These are phyloP conservation scores for Steccherinum ochraceum DNA, from an alignment of 768 basidiomycete genomes.

Conservation along the genomic window DNA sequence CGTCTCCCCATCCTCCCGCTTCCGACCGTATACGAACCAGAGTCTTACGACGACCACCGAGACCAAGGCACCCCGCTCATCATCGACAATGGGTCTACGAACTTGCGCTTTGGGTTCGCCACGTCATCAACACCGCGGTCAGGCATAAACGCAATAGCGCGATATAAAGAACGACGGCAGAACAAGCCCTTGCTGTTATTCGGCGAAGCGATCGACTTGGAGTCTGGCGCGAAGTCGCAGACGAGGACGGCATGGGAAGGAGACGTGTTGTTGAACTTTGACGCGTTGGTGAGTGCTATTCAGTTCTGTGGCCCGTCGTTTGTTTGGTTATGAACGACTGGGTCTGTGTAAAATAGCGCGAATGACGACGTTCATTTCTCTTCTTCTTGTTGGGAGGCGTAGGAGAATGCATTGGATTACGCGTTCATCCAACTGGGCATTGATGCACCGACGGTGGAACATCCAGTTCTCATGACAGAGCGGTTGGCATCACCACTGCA, in stretches of 20 bases:
- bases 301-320: background rate
- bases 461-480: conserved; percentile 93
- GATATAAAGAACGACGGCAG: conserved; percentile 84
- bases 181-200: conserved; percentile 83
- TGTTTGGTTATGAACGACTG: conserved; percentile 2
- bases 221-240: conserved; percentile 76
- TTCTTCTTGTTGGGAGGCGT: conserved; percentile 18
- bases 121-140: conserved; percentile 49
- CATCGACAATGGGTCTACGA: conserved; percentile 87
- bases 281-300: conserved; percentile 71
- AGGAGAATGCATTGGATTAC: conserved; percentile 96
- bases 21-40: conserved; percentile 31
- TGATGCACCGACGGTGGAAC: conserved; percentile 66
- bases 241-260: conserved; percentile 88
- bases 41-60: conserved; percentile 48
- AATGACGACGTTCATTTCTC: conserved; percentile 3
- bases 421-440: conserved; percentile 85
- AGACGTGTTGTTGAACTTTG: conserved; percentile 86
- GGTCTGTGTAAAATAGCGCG: conserved; percentile 3
- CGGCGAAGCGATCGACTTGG: conserved; percentile 81
- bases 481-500: conserved; percentile 82
- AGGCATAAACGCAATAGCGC: conserved; percentile 69
- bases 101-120: conserved; percentile 79
- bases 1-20: conserved; percentile 17
- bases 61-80: conserved; percentile 57